Evolutionary conservation across 768 basidiomycete species (phyloP).

Genomic region (Xerocomus brunneocitrinus): DNA sequence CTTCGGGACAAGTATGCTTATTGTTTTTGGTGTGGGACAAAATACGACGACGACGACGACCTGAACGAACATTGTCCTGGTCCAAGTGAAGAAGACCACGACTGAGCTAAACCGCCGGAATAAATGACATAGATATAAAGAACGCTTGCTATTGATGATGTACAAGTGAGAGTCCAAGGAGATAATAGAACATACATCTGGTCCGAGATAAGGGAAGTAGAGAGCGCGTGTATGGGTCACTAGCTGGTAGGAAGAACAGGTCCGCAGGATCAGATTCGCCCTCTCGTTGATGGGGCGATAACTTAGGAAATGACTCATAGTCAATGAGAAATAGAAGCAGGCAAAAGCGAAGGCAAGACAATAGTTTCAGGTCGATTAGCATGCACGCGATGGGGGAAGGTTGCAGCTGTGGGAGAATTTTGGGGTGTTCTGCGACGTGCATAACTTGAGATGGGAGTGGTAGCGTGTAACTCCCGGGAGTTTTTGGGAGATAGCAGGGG

Average conservation of each 20-base stretch:
- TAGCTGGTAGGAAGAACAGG: neutral
- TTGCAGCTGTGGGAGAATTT: constrained; percentile 64
- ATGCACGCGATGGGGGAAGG: constrained; percentile 43
- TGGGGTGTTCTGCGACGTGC: constrained; percentile 77
- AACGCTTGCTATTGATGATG: constrained; percentile 25
- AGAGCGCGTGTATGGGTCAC: constrained; percentile 7
- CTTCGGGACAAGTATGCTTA: constrained; percentile 68
- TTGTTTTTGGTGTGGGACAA: constrained; percentile 87
- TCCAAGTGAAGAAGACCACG: constrained; percentile 70
- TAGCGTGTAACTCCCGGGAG: constrained; percentile 50
- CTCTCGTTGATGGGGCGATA: neutral
- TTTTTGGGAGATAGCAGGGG: constrained; percentile 45
- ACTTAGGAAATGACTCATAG: neutral
- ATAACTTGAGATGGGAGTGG: constrained; percentile 65
- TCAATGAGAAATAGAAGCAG: constrained; percentile 25
- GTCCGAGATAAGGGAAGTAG: constrained; percentile 18
- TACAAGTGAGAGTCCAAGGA: constrained; percentile 29
- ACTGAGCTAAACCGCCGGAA: constrained; percentile 38
- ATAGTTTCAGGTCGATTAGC: constrained; percentile 31
- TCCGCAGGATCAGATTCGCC: neutral
- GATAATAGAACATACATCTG: constrained; percentile 14
- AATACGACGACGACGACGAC: constrained; percentile 59
- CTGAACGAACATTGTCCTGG: constrained; percentile 70
- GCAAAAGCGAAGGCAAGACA: constrained; percentile 57
- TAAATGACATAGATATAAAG: constrained; percentile 5